Base-by-base conservation (phyloP, 257 asterid species). In the Euphrasia confusa region DNA sequence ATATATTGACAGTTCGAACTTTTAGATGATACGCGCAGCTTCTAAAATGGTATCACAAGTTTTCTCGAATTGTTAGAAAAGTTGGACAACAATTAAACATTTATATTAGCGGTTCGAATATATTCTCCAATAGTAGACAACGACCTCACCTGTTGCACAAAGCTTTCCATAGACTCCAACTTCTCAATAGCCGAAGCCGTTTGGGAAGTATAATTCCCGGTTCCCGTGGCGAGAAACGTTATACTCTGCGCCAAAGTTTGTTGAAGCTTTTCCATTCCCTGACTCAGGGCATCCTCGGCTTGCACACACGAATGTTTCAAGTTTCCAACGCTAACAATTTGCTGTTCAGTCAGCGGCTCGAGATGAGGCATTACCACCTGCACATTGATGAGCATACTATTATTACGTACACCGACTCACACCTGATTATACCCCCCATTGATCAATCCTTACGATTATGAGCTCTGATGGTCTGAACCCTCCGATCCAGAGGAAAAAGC, bases 381-480 rank as follows among this genome's bases (percentile, higher is more conserved):
- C 40, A 30, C 33, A 30, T 30, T 30, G 0, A 30, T 30, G 33
- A 3, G 3, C 33, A 28, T 5, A 30, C 24, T 30, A 30, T 30
- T 30, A 30, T 30, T 30, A 30, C 33, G 5, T 30, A 5, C 4
- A 30, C 5, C 33, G 4, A 30, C 33, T 30, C 33, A 30, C 33
- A 30, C 33, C 13, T 42, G 48, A 42, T 42, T 42, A 7, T 42
- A 7, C n/a, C 24, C 24, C 1, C 24, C 24, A 21, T 21, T 21
- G 24, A 21, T 21, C 1, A 35, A 35, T 7, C 4, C 60, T 64
- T 73, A 93, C 97, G 17, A 75, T 89, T 13, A 93, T 83, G 78
- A 93, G 87, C 68, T 87, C 94, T 8, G 97, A 93, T 14, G 99
- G 97, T 2, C 84, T 73, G 70, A 83, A 89, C n/a, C 99, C 99